Conservation (phyloP, 2,329 filamentous ascomycete species). For the Alternaria ventricosa region DNA sequence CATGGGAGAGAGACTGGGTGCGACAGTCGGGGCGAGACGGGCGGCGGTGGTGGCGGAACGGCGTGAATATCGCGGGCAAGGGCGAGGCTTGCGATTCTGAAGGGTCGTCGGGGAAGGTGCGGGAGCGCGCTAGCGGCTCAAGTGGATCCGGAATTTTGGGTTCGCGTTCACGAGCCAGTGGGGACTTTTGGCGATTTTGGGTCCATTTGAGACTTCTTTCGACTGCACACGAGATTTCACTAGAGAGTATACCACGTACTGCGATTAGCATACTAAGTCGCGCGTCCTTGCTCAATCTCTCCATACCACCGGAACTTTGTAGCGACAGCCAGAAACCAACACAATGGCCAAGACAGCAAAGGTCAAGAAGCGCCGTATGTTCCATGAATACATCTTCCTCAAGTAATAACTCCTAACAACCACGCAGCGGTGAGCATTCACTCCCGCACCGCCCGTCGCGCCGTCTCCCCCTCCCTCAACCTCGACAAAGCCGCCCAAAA, state of each 20-base stretch:
- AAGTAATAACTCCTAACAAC: constrained; percentile 13
- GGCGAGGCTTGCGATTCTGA: constrained; percentile 14
- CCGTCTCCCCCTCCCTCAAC: constrained; percentile 72
- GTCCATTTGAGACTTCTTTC: neutral
- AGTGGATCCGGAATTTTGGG: constrained; percentile 20
- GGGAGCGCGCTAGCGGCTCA: constrained; percentile 17
- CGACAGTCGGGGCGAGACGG: constrained; percentile 9
- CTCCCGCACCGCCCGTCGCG: constrained; percentile 77
- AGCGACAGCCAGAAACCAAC: neutral
- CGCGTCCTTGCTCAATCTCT: neutral
- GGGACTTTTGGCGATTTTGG: constrained; percentile 18
- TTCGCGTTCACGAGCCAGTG: constrained; percentile 11
- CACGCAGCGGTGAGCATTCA: constrained; percentile 66
- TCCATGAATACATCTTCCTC: neutral
- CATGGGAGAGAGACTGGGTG: constrained; percentile 37
- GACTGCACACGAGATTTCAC: neutral
- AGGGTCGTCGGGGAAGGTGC: constrained; percentile 16
- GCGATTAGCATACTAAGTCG: neutral
- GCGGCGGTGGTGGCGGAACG: constrained; percentile 18
- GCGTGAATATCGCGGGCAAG: constrained; percentile 21
- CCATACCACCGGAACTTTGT: neutral
- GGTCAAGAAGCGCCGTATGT: constrained; percentile 53
- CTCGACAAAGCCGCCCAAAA: constrained; percentile 73
- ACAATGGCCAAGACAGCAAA: constrained; percentile 56
- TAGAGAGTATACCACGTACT: neutral